phyloP scores from a whole-genome alignment of 176 grass and related monocot species.

The Lolium multiflorum region DNA sequence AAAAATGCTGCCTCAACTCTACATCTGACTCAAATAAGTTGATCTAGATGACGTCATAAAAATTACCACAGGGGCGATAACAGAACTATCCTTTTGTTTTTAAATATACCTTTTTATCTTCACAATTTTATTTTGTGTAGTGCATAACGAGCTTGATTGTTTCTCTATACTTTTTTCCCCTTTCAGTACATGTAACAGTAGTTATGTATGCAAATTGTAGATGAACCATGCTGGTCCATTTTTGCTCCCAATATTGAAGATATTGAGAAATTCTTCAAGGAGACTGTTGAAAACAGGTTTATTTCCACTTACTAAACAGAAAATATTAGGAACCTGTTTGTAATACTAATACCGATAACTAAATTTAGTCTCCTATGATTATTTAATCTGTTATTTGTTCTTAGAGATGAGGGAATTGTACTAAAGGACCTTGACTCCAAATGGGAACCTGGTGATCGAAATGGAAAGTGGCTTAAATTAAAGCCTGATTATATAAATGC shows the following conservation, averaged over 20 bases:
- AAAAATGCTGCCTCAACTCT: background rate
- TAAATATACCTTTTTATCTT: slow-evolving; percentile 19
- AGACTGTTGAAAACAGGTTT: slow-evolving; percentile 91
- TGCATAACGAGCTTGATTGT: slow-evolving; percentile 29
- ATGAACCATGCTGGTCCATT: slow-evolving; percentile 89
- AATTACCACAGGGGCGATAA: background rate
- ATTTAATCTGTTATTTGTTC: slow-evolving; percentile 28
- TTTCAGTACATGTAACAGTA: slow-evolving; percentile 16
- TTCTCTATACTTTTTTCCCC: background rate
- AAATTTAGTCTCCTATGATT: slow-evolving; percentile 28
- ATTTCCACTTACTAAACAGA: slow-evolving; percentile 23
- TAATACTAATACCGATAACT: slow-evolving; percentile 13
- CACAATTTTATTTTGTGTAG: slow-evolving; percentile 1
- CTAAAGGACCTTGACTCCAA: slow-evolving; percentile 93
- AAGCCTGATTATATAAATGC: slow-evolving; percentile 97
- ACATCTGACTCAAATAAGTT: slow-evolving; percentile 19
- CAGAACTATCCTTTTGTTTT: slow-evolving; percentile 26
- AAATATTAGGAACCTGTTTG: slow-evolving; percentile 18
- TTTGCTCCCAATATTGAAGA: slow-evolving; percentile 77
- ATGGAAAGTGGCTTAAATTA: slow-evolving; percentile 95
- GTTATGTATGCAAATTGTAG: slow-evolving; percentile 56
- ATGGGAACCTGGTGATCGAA: slow-evolving; percentile 94
- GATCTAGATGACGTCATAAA: background rate
- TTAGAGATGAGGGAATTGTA: slow-evolving; percentile 93
- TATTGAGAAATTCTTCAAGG: slow-evolving; percentile 93